Evolutionary conservation across 1,284 basidiomycete genomes (phyloP).

Genomic region (Coniferiporia sulphurascens): DNA sequence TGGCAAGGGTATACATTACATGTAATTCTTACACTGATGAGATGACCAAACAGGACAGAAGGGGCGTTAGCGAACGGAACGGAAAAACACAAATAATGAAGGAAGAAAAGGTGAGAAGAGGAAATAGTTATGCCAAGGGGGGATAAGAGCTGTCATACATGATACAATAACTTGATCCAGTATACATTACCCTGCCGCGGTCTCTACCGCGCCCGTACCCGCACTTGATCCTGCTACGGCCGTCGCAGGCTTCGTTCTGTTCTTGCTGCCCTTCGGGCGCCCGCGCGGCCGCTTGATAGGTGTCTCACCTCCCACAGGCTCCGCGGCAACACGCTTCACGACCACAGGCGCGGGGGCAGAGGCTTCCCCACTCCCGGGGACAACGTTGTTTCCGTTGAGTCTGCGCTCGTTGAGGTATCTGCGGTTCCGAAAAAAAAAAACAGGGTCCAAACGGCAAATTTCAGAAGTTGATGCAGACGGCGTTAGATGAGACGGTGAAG

Average conservation of each 20-base stretch:
- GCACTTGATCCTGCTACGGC: not conserved
- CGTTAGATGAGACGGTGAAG: not conserved
- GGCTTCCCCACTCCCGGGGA: constrained; percentile 25
- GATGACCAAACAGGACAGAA: not conserved
- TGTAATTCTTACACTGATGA: not conserved
- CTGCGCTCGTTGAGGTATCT: constrained; percentile 37
- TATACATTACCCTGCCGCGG: not conserved
- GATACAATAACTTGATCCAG: not conserved
- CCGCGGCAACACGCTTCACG: constrained; percentile 29
- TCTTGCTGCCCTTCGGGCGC: constrained; percentile 43
- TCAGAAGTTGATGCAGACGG: not conserved
- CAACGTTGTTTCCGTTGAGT: constrained; percentile 3
- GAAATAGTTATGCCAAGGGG: not conserved
- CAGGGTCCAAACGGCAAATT: not conserved
- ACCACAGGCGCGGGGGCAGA: constrained; percentile 3
- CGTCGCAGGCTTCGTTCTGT: constrained; percentile 26
- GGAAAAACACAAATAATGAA: not conserved
- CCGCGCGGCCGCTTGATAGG: constrained; percentile 38
- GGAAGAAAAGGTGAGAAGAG: not conserved
- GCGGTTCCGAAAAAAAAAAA: not conserved
- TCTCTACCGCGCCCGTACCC: not conserved
- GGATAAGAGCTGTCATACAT: not conserved
- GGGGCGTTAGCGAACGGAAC: not conserved
- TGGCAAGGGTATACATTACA: not conserved
- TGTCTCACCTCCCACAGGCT: constrained; percentile 28